A percentile compares a stretch with the other conserved stretches of the same genome.
phyloP scores from a whole-genome alignment of 805 yeast species.

The Hemisphaericaspora nanyangensis region DNA sequence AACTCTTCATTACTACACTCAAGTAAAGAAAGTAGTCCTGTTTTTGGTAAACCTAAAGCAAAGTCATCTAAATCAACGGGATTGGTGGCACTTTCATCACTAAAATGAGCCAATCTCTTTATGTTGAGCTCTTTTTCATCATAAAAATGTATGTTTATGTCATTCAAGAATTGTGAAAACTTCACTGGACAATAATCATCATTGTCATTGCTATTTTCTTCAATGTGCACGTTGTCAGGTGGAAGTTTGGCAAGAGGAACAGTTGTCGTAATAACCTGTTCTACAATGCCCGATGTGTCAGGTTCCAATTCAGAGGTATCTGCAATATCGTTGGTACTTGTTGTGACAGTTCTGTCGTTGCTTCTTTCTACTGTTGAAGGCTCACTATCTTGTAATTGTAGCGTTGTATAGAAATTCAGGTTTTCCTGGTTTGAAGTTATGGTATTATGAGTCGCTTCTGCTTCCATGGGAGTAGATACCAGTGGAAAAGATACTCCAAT shows the following conservation, averaged over 20 bases:
- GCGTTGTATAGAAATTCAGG: too few species aligned
- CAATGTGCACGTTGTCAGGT: constrained; percentile 7
- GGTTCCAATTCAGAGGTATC: background rate
- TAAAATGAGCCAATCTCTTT: constrained; percentile 9
- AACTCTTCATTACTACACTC: constrained; percentile 55
- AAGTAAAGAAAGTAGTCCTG: constrained; percentile 45
- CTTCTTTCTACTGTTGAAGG: too few species aligned
- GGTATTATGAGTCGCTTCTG: too few species aligned
- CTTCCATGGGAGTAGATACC: too few species aligned
- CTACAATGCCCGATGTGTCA: constrained; percentile 6
- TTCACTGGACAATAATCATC: constrained; percentile 30
- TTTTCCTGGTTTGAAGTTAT: too few species aligned
- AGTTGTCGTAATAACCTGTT: constrained; percentile 16
- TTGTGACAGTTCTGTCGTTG: background rate
- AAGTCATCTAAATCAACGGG: constrained; percentile 28
- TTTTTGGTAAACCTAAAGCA: constrained; percentile 33
- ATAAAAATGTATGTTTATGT: constrained; percentile 40
- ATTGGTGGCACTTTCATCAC: constrained; percentile 8
- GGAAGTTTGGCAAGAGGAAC: constrained; percentile 22
- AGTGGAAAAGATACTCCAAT: too few species aligned
- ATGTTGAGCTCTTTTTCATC: constrained; percentile 42
- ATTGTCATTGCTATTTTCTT: constrained; percentile 16
- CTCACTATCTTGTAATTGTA: too few species aligned
- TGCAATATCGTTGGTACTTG: background rate
- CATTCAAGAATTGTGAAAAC: constrained; percentile 34